These are phyloP conservation scores for Brettanomyces anomalus DNA, from an alignment of 805 yeast genomes.

Conservation along the genomic window DNA sequence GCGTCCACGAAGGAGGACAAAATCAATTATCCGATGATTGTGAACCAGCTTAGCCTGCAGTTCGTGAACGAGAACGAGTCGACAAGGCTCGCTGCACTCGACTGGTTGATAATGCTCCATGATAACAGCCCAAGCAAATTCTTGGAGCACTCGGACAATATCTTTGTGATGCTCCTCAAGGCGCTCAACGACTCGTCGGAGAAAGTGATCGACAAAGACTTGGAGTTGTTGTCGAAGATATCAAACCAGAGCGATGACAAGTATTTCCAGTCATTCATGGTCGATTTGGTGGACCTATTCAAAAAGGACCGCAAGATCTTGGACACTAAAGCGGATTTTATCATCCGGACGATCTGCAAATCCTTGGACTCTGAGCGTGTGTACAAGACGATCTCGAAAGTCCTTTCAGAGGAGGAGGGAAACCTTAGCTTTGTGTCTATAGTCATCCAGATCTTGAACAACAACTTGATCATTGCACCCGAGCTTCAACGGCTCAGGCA, in stretches of 20 bases:
- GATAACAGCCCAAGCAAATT: conserved; percentile 54
- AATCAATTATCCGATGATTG: conserved; percentile 47
- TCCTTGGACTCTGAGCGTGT: conserved; percentile 77
- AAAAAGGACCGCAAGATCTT: conserved; percentile 59
- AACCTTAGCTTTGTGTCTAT: conserved; percentile 66
- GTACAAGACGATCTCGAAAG: conserved; percentile 70
- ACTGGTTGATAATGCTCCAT: conserved; percentile 83
- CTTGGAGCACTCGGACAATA: conserved; percentile 47
- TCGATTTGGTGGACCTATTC: conserved; percentile 59
- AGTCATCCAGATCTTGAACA: conserved; percentile 81
- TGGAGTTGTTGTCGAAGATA: conserved; percentile 64
- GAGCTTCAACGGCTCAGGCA: conserved; percentile 67
- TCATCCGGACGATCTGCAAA: conserved; percentile 74
- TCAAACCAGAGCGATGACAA: conserved; percentile 64
- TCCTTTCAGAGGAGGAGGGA: conserved; percentile 45
- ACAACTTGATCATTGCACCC: conserved; percentile 76
- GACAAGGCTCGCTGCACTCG: conserved; percentile 75
- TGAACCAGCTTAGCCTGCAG: conserved; percentile 65
- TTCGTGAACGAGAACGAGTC: conserved; percentile 68
- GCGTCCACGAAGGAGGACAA: conserved; percentile 27
- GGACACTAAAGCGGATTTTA: conserved; percentile 71
- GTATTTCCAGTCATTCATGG: conserved; percentile 68
- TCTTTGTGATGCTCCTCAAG: conserved; percentile 68
- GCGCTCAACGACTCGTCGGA: conserved; percentile 65
- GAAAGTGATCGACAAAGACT: conserved; percentile 64